Base-by-base conservation (phyloP, 805 yeast genomes). In the Debaryomyces castellii region DNA sequence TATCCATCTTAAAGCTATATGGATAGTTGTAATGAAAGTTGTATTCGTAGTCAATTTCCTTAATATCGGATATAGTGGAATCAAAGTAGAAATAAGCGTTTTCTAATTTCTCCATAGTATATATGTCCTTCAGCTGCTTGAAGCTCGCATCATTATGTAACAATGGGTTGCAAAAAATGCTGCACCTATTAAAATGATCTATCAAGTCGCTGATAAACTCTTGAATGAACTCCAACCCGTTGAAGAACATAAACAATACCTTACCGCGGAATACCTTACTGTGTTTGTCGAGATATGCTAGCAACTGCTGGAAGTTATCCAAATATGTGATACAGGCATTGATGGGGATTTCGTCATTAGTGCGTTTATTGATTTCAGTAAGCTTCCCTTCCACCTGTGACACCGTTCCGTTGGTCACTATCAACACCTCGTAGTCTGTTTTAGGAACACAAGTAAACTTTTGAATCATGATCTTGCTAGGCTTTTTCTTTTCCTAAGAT, bases 191-290 rank as follows among this genome's bases (percentile, higher is more conserved):
- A 40, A 54, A 57, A 45, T 64, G 61, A 38, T 66, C 71, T 18
- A 69, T 62, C 36, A 62, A 46, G 44, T 62, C 62, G 34, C 62
- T 51, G 25, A 69, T 54, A 20, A 67, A 52, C 16, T 59, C 53
- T 46, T 67, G 73, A 17, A 69, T 56, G 44, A 53, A 66, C 16
- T 53, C 55, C 42, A 69, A 49, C 1, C 71, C 72, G 35, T 67
- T 53, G 51, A 69, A 69, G 34, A 67, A 69, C 73, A 69, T 67
- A 40, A 69, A 67, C 23, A 69, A 43, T 7, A 66, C 62, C 45
- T 63, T 63, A 2, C 68, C 73, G 7, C 50, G 46, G 43, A 62
- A 63, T 1, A 18, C 38, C 20, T 35, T 43, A 14, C 43, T 24
- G 40, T 41, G 42, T 21, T 32, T 25, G 20, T 49, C 40, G 18